Evolutionary conservation across 495 filamentous ascomycete genomes (phyloP).

Genomic region (Cercophora sp.): DNA sequence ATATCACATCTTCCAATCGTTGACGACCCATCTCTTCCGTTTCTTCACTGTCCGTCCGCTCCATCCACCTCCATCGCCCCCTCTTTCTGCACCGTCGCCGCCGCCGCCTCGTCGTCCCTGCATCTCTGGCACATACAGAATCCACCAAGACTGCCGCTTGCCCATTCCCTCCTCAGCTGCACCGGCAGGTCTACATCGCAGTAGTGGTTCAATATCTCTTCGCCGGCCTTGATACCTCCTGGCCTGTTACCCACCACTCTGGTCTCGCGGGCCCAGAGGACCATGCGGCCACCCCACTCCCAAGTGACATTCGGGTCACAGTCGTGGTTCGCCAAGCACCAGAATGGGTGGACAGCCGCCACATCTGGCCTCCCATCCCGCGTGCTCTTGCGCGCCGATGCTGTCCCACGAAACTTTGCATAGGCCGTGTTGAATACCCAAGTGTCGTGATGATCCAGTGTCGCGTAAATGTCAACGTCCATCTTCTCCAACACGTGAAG

Average conservation of each 20-base stretch:
- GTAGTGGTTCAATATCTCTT: constrained; percentile 91
- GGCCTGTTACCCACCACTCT: constrained; percentile 33
- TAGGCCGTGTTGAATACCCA: constrained; percentile 94
- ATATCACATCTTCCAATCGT: no score
- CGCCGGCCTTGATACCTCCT: constrained; percentile 64
- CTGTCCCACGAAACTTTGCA: constrained; percentile 88
- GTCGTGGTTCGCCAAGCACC: constrained; percentile 78
- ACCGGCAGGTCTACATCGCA: constrained; percentile 81
- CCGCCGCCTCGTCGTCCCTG: constrained; percentile 41
- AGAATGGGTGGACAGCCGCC: constrained; percentile 58
- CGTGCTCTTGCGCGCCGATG: constrained; percentile 71
- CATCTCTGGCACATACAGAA: constrained; percentile 81
- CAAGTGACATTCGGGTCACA: constrained; percentile 92
- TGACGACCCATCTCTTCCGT: no score
- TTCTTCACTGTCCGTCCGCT: no score
- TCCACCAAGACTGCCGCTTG: constrained; percentile 76
- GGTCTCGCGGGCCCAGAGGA: constrained; percentile 51
- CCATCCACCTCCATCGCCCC: not conserved
- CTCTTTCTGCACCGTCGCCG: not conserved
- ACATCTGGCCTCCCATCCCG: constrained; percentile 74
- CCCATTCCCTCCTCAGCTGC: constrained; percentile 82
- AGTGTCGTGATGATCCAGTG: constrained; percentile 63
- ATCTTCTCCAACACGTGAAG: constrained; percentile 86
- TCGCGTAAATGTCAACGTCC: constrained; percentile 77
- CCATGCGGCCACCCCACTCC: constrained; percentile 88